These are phyloP conservation scores for Trametes cubensis DNA, from an alignment of 768 basidiomycete species.

Conservation along the genomic window DNA sequence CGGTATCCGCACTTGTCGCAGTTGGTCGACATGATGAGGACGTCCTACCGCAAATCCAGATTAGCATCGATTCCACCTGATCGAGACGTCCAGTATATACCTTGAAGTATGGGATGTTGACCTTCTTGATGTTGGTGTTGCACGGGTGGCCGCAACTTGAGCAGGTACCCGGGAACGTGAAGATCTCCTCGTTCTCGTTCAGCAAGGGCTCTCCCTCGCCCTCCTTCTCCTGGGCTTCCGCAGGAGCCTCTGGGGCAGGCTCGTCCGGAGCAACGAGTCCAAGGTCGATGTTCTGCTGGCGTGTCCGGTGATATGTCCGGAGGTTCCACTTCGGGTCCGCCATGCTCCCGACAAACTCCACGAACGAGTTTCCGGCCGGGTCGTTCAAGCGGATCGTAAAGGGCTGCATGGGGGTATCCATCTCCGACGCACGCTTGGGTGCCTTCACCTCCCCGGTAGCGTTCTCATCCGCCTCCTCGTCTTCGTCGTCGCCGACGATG, in stretches of 20 bases:
- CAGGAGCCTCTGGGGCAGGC: slow-evolving; percentile 15
- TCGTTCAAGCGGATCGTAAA: slow-evolving; percentile 91
- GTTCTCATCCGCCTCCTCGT: slow-evolving; percentile 46
- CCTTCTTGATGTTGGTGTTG: slow-evolving; percentile 93
- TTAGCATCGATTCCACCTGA: background rate
- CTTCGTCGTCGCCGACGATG: slow-evolving; percentile 61
- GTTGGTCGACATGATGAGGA: slow-evolving; percentile 97
- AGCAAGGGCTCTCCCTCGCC: slow-evolving; percentile 31
- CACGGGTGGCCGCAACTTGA: slow-evolving; percentile 84
- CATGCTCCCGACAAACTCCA: slow-evolving; percentile 86
- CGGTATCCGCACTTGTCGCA: slow-evolving; percentile 94
- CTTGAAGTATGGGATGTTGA: slow-evolving; percentile 97
- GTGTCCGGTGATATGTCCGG: slow-evolving; percentile 76
- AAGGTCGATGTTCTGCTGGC: slow-evolving; percentile 78
- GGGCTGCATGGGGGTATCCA: slow-evolving; percentile 58
- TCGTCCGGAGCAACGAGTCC: slow-evolving; percentile 65
- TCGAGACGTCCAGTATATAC: slow-evolving; percentile 33
- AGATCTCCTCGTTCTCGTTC: slow-evolving; percentile 80
- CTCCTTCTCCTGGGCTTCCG: slow-evolving; percentile 20
- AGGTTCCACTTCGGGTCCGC: slow-evolving; percentile 93
- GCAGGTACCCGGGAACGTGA: slow-evolving; percentile 84
- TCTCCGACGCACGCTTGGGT: slow-evolving; percentile 37
- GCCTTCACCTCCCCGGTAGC: slow-evolving; percentile 34
- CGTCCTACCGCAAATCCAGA: slow-evolving; percentile 58
- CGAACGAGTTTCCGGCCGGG: slow-evolving; percentile 94